Evolutionary conservation across 1,139 yeast genomes (phyloP), one percentile per base, ranked within the genome.

Genomic region (Geotrichum candidum): DNA sequence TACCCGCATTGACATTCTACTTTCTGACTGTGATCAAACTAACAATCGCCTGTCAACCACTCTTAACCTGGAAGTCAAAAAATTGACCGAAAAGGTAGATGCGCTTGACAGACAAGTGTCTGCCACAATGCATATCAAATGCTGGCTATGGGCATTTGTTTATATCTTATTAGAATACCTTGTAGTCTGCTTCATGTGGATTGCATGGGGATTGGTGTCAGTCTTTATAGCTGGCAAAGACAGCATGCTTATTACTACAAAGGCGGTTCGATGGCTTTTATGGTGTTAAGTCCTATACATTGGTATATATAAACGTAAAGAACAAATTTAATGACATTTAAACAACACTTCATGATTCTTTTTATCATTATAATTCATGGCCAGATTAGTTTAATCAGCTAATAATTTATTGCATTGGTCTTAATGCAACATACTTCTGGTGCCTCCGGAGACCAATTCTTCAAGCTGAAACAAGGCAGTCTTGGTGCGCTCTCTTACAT

Each of bases 41-140:
- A 82, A 88, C 63, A 88, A 94, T 65, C 96, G 89, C 69, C 87
- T 90, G 64, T 89, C 87, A 72, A 90, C 97, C 0, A 87, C 95
- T 0, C 76, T 90, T 59, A 84, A 91, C 41, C 75, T 90, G 59
- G 90, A 88, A 68, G 76, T 89, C 52, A 78, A 96, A 62, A 83
- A 85, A 65, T 77, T 88, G 15, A 82, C 82, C 58, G 96, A 89
- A 70, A 80, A 85, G 58, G 76, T 86, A 31, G 96, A 88, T 63
- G 80, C 80, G 55, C 76, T 86, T 58, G 74, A 67, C 70, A 10
- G 61, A 68, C 22, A 60, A 10, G 53, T 45, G 9, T 25, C 46
- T 18, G 22, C 50, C 15, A 18, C 38, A n/a, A 57, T 4, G 31
- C 31, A 27, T 6, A 27, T 27, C 31, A 27, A 27, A 27, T 27